Evolutionary conservation across 73 alveolate genomes (phyloP).

Genomic region (Tetrahymena malaccensis): DNA sequence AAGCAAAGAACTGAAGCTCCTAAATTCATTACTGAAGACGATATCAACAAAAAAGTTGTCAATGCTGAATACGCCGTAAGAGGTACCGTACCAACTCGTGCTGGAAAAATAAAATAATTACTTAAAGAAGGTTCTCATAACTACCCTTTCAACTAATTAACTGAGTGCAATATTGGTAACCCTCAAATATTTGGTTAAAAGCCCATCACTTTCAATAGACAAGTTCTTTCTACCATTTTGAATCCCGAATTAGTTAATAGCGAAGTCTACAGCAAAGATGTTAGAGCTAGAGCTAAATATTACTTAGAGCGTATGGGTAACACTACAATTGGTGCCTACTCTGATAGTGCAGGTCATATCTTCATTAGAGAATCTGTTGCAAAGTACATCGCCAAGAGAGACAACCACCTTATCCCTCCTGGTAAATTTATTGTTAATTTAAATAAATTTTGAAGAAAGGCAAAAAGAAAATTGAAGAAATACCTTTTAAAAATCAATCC

Average conservation of each 20-base stretch:
- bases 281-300: slow-evolving; percentile 40
- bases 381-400: neutral
- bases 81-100: slow-evolving; percentile 52
- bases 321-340: neutral
- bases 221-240: slow-evolving; percentile 44
- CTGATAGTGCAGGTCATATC: neutral
- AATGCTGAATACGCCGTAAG: slow-evolving; percentile 57
- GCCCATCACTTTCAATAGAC: slow-evolving; percentile 64
- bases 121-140: slow-evolving; percentile 44
- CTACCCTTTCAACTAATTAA: slow-evolving; percentile 46
- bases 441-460: neutral
- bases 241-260: slow-evolving; percentile 15
- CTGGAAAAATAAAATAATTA: slow-evolving; percentile 27
- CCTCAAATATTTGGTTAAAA: slow-evolving; percentile 66
- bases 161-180: slow-evolving; percentile 63
- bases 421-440: neutral
- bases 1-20: neutral
- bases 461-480: neutral
- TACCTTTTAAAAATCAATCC: neutral
- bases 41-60: slow-evolving; percentile 13
- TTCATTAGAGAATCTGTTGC: neutral
- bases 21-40: slow-evolving; percentile 9
- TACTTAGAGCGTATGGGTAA: slow-evolving; percentile 17
- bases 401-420: neutral
- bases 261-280: slow-evolving; percentile 30